phyloP scores from a whole-genome alignment of 2,329 filamentous ascomycete genomes.

The Erysiphe pisi region DNA sequence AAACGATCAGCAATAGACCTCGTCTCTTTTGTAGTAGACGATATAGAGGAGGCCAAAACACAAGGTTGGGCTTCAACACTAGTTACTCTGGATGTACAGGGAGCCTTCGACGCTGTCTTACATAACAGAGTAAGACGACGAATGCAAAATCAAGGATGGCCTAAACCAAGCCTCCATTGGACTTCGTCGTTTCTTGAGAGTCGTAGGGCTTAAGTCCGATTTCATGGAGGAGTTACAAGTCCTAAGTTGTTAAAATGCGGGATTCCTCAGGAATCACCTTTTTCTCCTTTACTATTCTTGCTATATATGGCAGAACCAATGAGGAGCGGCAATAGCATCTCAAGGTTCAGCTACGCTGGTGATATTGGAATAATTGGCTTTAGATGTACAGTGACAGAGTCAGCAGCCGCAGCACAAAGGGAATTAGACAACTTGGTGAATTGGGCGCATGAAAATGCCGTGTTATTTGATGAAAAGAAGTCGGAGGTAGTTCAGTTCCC shows the following conservation, averaged over 20 bases:
- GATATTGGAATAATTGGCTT: constrained; percentile 1
- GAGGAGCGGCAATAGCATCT: neutral
- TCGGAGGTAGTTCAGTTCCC: neutral
- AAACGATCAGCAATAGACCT: constrained; percentile 4
- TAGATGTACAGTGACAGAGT: neutral
- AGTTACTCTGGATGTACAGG: neutral
- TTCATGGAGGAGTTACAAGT: neutral
- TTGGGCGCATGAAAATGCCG: neutral
- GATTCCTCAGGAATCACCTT: neutral
- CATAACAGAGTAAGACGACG: neutral
- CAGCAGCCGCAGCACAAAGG: neutral
- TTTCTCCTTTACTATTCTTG: constrained; percentile 18
- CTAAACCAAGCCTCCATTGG: neutral
- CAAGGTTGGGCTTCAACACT: neutral
- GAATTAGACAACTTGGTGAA: constrained; percentile 1
- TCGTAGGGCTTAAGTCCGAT: constrained; percentile 6
- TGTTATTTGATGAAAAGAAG: neutral
- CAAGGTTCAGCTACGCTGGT: constrained; percentile 6
- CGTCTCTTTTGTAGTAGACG: neutral
- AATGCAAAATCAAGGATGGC: constrained; percentile 8
- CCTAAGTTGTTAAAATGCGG: no score
- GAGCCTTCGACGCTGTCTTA: neutral
- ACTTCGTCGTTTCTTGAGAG: neutral
- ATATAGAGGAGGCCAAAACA: neutral
- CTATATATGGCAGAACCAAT: constrained; percentile 23